phyloP scores from a whole-genome alignment of 768 basidiomycete species.

The Royoungia palumana region DNA sequence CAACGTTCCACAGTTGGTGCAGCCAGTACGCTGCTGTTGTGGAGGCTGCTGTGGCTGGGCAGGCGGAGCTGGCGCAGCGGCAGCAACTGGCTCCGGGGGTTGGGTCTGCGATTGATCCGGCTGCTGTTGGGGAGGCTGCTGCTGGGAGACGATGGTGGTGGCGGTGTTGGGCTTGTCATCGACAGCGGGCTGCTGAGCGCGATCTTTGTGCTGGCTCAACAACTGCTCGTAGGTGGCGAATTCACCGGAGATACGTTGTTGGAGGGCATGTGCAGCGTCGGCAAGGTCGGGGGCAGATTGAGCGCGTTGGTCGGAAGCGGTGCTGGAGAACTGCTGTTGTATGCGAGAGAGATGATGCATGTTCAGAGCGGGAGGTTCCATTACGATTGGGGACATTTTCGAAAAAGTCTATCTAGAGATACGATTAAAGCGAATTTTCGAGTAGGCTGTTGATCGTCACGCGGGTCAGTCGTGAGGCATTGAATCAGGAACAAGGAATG shows the following conservation, averaged over 20 bases:
- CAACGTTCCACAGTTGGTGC: slow-evolving; percentile 73
- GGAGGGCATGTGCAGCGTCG: slow-evolving; percentile 25
- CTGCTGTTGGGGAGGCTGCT: slow-evolving; percentile 10
- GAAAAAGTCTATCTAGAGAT: slow-evolving; percentile 29
- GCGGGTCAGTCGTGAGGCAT: slow-evolving; percentile 9
- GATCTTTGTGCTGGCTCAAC: slow-evolving; percentile 30
- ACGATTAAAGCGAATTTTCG: slow-evolving; percentile 27
- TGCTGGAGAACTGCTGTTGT: slow-evolving; percentile 42
- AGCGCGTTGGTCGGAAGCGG: slow-evolving; percentile 31
- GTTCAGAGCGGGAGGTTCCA: slow-evolving; percentile 51
- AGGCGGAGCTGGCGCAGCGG: slow-evolving; percentile 23
- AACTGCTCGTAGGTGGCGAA: slow-evolving; percentile 32
- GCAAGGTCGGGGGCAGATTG: slow-evolving; percentile 19
- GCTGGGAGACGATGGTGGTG: slow-evolving; percentile 14
- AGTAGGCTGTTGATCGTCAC: slow-evolving; percentile 19
- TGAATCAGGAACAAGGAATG: background rate
- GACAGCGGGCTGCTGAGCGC: slow-evolving; percentile 15
- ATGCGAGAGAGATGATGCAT: slow-evolving; percentile 52
- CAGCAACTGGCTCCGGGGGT: slow-evolving; percentile 27
- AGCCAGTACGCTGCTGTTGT: slow-evolving; percentile 44
- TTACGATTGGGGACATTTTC: slow-evolving; percentile 56
- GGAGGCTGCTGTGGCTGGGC: slow-evolving; percentile 25
- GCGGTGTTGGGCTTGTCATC: slow-evolving; percentile 13
- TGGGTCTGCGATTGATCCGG: slow-evolving; percentile 14
- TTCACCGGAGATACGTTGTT: slow-evolving; percentile 29